phyloP scores from a whole-genome alignment of 805 yeast species.

The Teunomyces panamensis region DNA sequence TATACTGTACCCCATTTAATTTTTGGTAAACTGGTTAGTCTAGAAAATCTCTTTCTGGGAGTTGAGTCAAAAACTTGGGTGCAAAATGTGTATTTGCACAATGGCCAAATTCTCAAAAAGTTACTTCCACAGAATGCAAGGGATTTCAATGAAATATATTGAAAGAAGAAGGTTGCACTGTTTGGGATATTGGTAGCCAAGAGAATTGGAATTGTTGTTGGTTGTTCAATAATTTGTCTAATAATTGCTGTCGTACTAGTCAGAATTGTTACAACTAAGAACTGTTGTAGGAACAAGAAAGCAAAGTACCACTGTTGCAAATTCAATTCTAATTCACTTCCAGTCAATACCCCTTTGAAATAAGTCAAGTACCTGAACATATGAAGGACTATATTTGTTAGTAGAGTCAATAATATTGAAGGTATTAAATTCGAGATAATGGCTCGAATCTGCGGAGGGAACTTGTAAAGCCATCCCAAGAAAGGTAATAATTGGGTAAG shows the following conservation, averaged over 20 bases:
- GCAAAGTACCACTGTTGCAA: slow-evolving; percentile 76
- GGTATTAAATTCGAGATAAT: slow-evolving; percentile 65
- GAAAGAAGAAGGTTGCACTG: slow-evolving; percentile 82
- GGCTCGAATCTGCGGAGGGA: slow-evolving; percentile 54
- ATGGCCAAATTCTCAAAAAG: slow-evolving; percentile 55
- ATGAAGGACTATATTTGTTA: slow-evolving; percentile 61
- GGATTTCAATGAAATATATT: slow-evolving; percentile 72
- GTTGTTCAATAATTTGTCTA: slow-evolving; percentile 61
- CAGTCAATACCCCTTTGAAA: slow-evolving; percentile 59
- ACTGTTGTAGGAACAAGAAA: slow-evolving; percentile 78
- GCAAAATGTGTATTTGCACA: slow-evolving; percentile 39
- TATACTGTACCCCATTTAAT: slow-evolving; percentile 76
- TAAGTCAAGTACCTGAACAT: slow-evolving; percentile 54
- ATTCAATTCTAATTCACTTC: slow-evolving; percentile 62
- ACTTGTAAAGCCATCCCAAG: slow-evolving; percentile 49
- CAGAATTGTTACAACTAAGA: slow-evolving; percentile 80
- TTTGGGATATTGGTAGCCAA: slow-evolving; percentile 80
- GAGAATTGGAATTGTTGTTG: slow-evolving; percentile 67
- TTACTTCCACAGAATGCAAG: slow-evolving; percentile 72
- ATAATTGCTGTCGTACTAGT: slow-evolving; percentile 68
- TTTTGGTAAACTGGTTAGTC: slow-evolving; percentile 43
- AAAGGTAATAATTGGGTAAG: slow-evolving; percentile 61
- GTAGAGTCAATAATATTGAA: slow-evolving; percentile 57
- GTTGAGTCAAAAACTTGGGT: slow-evolving; percentile 46
- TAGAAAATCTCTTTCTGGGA: slow-evolving; percentile 54